Conservation (phyloP, 108 stramenopile genomes). For the Cyclostephanos invisitatus region DNA sequence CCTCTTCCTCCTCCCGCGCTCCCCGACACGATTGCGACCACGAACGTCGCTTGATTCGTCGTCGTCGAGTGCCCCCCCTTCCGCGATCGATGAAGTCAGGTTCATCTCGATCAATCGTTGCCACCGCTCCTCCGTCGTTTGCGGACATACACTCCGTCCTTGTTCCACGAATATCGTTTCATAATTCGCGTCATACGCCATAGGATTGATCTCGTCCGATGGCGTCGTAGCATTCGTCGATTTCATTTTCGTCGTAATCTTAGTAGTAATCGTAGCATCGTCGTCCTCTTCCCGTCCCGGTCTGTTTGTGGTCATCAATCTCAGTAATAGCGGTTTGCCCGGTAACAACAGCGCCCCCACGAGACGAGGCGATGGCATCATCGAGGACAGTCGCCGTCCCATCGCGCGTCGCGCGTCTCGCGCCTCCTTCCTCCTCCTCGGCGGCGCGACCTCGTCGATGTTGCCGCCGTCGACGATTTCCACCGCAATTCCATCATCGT, state of each 20-base stretch:
- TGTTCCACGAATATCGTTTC: background rate
- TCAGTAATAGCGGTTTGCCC: conserved; percentile 29
- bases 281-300: conserved; percentile 4
- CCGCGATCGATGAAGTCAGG: background rate
- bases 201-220: no score
- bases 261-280: conserved; percentile 9
- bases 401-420: no score
- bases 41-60: background rate
- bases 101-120: background rate
- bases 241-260: no score
- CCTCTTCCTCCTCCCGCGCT: background rate
- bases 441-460: no score
- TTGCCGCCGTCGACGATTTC: no score
- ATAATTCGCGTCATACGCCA: no score
- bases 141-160: background rate
- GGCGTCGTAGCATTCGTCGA: no score
- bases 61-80: background rate
- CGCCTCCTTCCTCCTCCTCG: no score
- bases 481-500: no score
- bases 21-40: background rate
- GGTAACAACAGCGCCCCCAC: conserved; percentile 1
- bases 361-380: no score
- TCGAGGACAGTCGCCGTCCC: no score
- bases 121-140: background rate
- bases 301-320: conserved; percentile 8